Conservation (phyloP, 129 eudicot species). For the Rutidosis leptorrhynchoides region DNA sequence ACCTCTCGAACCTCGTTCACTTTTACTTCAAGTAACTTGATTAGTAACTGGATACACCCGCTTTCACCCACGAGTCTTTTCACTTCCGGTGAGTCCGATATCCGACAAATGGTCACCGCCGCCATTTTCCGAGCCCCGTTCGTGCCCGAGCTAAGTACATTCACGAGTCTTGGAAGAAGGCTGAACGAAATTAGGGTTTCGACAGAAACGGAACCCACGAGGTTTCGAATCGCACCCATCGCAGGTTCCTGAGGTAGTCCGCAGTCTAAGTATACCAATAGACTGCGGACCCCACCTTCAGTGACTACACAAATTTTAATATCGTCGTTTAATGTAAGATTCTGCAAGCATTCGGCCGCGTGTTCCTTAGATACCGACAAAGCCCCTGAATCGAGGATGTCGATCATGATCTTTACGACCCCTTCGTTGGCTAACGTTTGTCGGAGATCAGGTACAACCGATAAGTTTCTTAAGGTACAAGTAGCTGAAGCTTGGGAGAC, state of each 20-base stretch:
- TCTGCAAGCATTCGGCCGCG: slow-evolving; percentile 82
- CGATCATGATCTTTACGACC: slow-evolving; percentile 56
- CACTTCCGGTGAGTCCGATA: slow-evolving; percentile 50
- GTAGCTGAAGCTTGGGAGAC: slow-evolving; percentile 78
- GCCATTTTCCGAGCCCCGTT: slow-evolving; percentile 68
- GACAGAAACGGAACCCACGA: slow-evolving; percentile 50
- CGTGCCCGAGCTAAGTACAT: slow-evolving; percentile 53
- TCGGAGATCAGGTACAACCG: slow-evolving; percentile 61
- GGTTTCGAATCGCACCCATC: slow-evolving; percentile 59
- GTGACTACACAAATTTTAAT: slow-evolving; percentile 44
- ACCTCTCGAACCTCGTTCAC: slow-evolving; percentile 57
- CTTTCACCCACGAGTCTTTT: slow-evolving; percentile 68
- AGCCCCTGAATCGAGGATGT: slow-evolving; percentile 53
- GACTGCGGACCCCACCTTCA: slow-evolving; percentile 65
- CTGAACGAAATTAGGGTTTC: slow-evolving; percentile 46
- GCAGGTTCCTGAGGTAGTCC: slow-evolving; percentile 78
- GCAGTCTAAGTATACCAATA: slow-evolving; percentile 58
- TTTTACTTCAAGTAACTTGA: slow-evolving; percentile 75
- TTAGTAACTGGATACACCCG: slow-evolving; percentile 63
- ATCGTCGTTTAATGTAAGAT: slow-evolving; percentile 57
- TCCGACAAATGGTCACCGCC: slow-evolving; percentile 49
- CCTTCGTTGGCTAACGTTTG: slow-evolving; percentile 68
- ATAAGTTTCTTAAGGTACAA: slow-evolving; percentile 69
- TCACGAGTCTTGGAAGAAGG: slow-evolving; percentile 59
- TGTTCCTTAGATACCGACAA: slow-evolving; percentile 56